phyloP scores from a whole-genome alignment of 2,329 filamentous ascomycete species.

The Cladosporium sp. region DNA sequence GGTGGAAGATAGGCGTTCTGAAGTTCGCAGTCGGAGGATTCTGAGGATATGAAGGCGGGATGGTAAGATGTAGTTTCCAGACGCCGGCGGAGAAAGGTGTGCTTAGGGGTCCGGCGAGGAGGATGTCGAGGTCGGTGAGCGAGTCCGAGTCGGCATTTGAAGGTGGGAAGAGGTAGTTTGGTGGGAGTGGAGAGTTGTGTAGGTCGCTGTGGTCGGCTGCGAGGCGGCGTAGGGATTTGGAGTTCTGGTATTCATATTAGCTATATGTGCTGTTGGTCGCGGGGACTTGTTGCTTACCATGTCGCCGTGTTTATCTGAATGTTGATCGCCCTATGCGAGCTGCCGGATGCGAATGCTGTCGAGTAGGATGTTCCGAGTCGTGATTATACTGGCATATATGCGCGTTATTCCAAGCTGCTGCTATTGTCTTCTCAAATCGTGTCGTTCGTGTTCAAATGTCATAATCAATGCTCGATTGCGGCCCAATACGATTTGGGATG shows the following conservation, averaged over 20 bases:
- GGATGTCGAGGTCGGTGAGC: constrained; percentile 57
- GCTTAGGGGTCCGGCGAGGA: constrained; percentile 60
- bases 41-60: constrained; percentile 58
- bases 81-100: constrained; percentile 61
- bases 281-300: background rate
- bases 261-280: background rate
- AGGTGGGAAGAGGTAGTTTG: constrained; percentile 61
- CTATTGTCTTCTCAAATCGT: background rate
- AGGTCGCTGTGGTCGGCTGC: constrained; percentile 60
- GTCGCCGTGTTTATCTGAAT: background rate
- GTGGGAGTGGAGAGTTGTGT: constrained; percentile 56
- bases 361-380: background rate
- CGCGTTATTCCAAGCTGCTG: background rate
- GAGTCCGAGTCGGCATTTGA: constrained; percentile 47
- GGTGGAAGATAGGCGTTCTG: constrained; percentile 63
- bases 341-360: constrained; percentile 4
- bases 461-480: background rate
- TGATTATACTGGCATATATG: background rate
- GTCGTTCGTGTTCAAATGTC: background rate
- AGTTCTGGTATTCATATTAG: constrained; percentile 39
- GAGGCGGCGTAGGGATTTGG: constrained; percentile 57
- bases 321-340: background rate
- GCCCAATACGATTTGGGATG: background rate
- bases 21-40: constrained; percentile 60
- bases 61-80: constrained; percentile 61